Evolutionary conservation across 2,329 filamentous ascomycete genomes (phyloP).

Genomic region (Botrytis byssoidea): DNA sequence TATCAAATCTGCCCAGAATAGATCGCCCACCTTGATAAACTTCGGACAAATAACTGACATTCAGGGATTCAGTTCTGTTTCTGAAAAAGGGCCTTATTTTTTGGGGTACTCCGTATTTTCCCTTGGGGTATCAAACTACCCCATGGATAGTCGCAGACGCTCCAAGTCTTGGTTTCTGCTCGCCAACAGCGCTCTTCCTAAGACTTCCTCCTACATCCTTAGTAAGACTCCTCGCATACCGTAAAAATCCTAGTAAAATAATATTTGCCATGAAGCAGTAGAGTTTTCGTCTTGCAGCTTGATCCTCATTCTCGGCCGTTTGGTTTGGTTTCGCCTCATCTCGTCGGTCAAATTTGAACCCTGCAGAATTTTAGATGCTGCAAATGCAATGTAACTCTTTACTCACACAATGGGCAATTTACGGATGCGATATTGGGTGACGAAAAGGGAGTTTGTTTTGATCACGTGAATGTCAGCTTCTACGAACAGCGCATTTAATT

Average conservation of each 20-base stretch:
- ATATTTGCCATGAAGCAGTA: neutral
- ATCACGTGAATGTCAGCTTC: neutral
- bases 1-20: neutral
- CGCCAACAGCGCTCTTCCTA: neutral
- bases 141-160: neutral
- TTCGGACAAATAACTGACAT: conserved; percentile 8
- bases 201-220: neutral
- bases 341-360: conserved; percentile 2
- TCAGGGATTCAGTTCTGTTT: neutral
- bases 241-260: neutral
- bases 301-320: neutral
- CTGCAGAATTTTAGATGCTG: neutral
- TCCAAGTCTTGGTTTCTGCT: conserved; percentile 6
- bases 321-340: conserved; percentile 11
- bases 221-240: neutral
- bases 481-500: neutral
- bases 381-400: conserved; percentile 14
- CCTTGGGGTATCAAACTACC: conserved; percentile 11
- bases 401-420: neutral
- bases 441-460: neutral
- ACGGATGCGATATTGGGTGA: neutral
- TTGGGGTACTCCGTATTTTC: conserved; percentile 17
- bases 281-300: conserved; percentile 7
- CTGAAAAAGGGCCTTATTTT: conserved; percentile 9
- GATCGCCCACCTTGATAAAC: conserved; percentile 7